These are phyloP conservation scores for Rubia occidens DNA, from an alignment of 305 asterid genomes.

Conservation along the genomic window DNA sequence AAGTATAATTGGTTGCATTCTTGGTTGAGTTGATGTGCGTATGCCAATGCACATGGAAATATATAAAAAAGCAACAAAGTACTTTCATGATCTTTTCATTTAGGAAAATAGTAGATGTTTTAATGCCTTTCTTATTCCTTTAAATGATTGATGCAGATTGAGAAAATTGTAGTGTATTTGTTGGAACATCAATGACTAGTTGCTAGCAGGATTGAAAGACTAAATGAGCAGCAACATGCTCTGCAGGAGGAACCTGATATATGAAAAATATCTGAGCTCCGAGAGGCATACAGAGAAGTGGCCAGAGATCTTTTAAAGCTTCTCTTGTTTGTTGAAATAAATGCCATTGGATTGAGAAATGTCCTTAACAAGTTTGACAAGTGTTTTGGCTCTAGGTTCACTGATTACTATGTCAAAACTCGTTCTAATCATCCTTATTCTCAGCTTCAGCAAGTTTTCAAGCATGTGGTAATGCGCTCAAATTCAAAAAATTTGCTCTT, in stretches of 20 bases:
- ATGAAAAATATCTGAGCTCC: too few species aligned
- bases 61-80: neutral
- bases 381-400: too few species aligned
- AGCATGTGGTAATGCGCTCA: too few species aligned
- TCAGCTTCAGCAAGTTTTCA: too few species aligned
- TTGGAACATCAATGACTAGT: conserved; percentile 82
- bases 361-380: too few species aligned
- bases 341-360: too few species aligned
- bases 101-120: neutral
- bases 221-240: conserved; percentile 58
- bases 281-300: too few species aligned
- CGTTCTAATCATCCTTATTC: too few species aligned
- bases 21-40: neutral
- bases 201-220: conserved; percentile 65
- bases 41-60: too few species aligned
- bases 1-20: neutral
- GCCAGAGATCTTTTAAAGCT: too few species aligned
- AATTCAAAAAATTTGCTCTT: conserved; percentile 15
- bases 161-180: conserved; percentile 82
- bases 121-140: neutral
- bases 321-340: too few species aligned
- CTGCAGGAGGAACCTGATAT: conserved; percentile 79
- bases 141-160: conserved; percentile 51
- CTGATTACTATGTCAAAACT: too few species aligned
- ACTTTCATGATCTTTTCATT: neutral